These are phyloP conservation scores for Starmera pachycereana DNA, from an alignment of 805 yeast species.

Conservation along the genomic window DNA sequence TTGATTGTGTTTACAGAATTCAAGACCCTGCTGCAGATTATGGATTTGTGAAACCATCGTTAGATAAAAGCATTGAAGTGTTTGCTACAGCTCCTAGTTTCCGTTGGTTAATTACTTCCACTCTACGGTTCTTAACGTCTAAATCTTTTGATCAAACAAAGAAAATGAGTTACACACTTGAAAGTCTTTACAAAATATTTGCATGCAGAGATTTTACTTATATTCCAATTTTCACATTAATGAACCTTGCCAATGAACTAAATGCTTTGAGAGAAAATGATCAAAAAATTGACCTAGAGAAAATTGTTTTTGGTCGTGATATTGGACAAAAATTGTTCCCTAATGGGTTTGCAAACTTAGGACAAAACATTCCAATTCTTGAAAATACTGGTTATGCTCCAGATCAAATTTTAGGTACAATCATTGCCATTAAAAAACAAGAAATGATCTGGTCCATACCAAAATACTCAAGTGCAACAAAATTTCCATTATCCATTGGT, in stretches of 20 bases:
- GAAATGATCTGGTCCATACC: conserved; percentile 33
- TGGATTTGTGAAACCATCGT: conserved; percentile 22
- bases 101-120: neutral
- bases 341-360: too few relatives aligned
- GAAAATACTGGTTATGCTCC: conserved; percentile 24
- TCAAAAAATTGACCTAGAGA: too few relatives aligned
- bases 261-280: too few relatives aligned
- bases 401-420: conserved; percentile 13
- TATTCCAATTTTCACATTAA: neutral
- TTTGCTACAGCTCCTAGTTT: conserved; percentile 24
- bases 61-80: conserved; percentile 15
- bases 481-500: conserved; percentile 33
- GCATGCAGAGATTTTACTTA: neutral
- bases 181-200: neutral
- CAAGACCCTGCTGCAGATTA: conserved; percentile 10
- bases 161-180: neutral
- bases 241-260: too few relatives aligned
- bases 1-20: conserved; percentile 13
- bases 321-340: too few relatives aligned
- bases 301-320: too few relatives aligned
- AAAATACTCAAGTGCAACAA: conserved; percentile 20
- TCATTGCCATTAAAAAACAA: conserved; percentile 40
- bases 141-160: neutral
- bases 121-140: neutral
- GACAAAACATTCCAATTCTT: too few relatives aligned